These are phyloP conservation scores for Magnaporthiopsis incrustans DNA, from an alignment of 2,329 filamentous ascomycete genomes.

Conservation along the genomic window DNA sequence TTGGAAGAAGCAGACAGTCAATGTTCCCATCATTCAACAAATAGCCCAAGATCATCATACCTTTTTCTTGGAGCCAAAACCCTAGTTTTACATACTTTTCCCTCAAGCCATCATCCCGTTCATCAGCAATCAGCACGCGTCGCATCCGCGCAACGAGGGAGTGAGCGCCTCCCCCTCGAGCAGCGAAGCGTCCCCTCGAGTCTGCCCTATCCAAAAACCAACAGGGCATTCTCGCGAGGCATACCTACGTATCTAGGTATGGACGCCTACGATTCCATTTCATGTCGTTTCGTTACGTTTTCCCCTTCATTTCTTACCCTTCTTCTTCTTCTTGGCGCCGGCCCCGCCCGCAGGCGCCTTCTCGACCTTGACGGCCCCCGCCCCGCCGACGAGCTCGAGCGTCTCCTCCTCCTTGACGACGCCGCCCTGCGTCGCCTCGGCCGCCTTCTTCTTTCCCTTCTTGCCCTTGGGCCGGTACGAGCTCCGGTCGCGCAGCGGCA, in stretches of 20 bases:
- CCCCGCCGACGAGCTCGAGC: slow-evolving; percentile 54
- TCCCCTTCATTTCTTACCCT: slow-evolving; percentile 36
- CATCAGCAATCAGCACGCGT: not conserved
- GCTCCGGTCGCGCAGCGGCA: slow-evolving; percentile 82
- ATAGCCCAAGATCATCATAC: too few species aligned
- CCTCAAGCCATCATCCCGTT: not conserved
- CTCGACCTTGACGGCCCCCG: slow-evolving; percentile 56
- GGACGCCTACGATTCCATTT: not conserved
- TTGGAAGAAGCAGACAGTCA: too few species aligned
- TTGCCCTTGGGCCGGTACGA: slow-evolving; percentile 85
- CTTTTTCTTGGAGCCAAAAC: not conserved
- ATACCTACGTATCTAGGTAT: not conserved
- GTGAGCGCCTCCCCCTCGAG: too few species aligned
- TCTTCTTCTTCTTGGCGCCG: slow-evolving; percentile 24
- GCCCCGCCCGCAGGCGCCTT: slow-evolving; percentile 34
- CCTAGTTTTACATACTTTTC: not conserved
- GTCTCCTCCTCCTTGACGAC: slow-evolving; percentile 66
- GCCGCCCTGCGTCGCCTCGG: slow-evolving; percentile 78
- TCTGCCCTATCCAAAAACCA: not conserved
- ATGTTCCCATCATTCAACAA: too few species aligned
- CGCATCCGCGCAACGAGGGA: not conserved
- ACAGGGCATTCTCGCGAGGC: not conserved
- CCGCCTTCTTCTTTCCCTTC: slow-evolving; percentile 72
- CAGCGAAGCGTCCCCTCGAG: not conserved
- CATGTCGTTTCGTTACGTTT: not conserved